Evolutionary conservation across 2,329 filamentous ascomycete species (phyloP).

Genomic region (Leptographium lundbergii): DNA sequence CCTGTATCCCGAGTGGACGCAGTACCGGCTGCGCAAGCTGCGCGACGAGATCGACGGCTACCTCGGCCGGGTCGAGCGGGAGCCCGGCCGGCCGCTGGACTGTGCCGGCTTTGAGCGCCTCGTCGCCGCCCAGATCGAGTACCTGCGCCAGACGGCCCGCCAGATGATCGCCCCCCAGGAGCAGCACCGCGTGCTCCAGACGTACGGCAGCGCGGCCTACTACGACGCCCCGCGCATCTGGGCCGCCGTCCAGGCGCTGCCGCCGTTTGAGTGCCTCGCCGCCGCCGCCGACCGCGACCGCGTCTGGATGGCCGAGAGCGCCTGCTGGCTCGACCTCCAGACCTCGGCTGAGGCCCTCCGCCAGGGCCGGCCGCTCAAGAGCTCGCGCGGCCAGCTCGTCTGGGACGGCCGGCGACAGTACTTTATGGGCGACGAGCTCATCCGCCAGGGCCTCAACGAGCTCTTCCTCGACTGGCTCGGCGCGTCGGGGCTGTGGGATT

Average conservation of each 20-base stretch:
- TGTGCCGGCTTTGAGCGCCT: background rate
- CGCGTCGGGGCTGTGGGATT: background rate
- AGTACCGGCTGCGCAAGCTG: background rate
- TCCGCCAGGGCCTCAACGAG: background rate
- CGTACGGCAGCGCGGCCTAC: background rate
- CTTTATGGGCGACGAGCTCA: background rate
- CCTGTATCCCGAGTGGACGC: background rate
- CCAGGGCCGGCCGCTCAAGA: background rate
- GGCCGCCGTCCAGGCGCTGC: background rate
- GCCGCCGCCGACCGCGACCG: background rate
- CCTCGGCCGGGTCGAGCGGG: background rate
- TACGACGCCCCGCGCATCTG: background rate
- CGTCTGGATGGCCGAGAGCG: background rate
- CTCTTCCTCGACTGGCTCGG: background rate
- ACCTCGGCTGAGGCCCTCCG: background rate
- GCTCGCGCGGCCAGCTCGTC: background rate
- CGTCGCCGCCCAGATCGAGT: background rate
- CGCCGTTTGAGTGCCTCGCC: background rate
- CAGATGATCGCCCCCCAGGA: background rate
- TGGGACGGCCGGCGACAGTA: background rate
- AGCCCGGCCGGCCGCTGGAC: background rate
- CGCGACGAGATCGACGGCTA: background rate
- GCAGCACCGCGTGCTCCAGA: background rate
- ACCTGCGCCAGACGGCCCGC: background rate
- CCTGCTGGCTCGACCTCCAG: background rate